phyloP scores from a whole-genome alignment of 169 alveolate species.

The Plasmodium gaboni region DNA sequence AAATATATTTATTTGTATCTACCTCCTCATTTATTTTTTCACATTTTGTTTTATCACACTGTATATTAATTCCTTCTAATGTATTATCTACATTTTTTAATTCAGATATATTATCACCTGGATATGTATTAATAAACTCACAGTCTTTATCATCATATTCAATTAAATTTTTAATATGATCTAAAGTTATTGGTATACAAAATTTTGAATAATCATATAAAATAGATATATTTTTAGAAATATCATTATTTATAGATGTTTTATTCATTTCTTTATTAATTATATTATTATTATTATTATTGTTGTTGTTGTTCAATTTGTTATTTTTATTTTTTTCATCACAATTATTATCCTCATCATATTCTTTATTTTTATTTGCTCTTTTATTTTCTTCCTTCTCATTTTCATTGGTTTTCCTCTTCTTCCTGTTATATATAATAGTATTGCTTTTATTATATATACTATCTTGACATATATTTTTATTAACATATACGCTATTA shows the following conservation, averaged over 20 bases:
- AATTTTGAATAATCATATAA: too few relatives aligned
- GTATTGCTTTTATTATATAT: constrained; percentile 38
- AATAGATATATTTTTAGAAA: too few relatives aligned
- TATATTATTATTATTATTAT: background rate
- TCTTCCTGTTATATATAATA: background rate
- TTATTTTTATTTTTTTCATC: background rate
- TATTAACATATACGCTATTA: background rate
- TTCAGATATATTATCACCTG: background rate
- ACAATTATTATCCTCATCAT: background rate
- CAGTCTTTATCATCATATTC: background rate
- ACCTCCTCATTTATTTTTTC: background rate
- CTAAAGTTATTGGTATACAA: constrained; percentile 8
- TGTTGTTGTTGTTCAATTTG: background rate
- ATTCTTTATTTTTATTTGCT: background rate
- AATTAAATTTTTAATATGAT: constrained; percentile 10
- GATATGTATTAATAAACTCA: too few relatives aligned
- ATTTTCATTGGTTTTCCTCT: constrained; percentile 4
- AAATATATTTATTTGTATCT: too few relatives aligned
- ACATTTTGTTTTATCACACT: too few relatives aligned
- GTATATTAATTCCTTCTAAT: too few relatives aligned
- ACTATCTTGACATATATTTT: constrained; percentile 12
- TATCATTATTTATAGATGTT: background rate
- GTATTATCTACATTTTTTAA: background rate
- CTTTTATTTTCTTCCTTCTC: background rate
- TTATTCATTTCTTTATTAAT: background rate